Percentiles rank a stretch among this genome's conserved stretches.
Evolutionary conservation across 2,329 filamentous ascomycete genomes (phyloP).

Genomic region (Mariannaea sp.): DNA sequence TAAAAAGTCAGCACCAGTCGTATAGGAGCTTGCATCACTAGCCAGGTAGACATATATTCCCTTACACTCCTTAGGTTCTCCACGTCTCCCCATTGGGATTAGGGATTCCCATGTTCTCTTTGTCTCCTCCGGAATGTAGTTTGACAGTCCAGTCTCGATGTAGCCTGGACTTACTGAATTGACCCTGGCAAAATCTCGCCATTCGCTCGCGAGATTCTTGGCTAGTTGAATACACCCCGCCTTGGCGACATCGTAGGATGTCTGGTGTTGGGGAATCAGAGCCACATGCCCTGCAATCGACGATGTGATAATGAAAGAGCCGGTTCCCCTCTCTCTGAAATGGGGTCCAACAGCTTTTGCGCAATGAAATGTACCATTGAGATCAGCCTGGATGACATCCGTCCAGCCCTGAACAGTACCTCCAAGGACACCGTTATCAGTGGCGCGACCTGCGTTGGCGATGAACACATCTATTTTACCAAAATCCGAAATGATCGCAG

Average conservation of each 20-base stretch:
- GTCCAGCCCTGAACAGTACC: constrained; percentile 3
- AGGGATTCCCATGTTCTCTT: constrained; percentile 75
- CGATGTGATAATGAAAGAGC: constrained; percentile 6
- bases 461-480: constrained; percentile 8
- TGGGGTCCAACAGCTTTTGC: constrained; percentile 2
- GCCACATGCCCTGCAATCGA: constrained; percentile 2
- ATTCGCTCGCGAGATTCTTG: constrained; percentile 9
- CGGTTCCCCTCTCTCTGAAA: constrained; percentile 3
- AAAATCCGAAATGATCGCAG: background rate
- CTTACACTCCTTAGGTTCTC: constrained; percentile 71
- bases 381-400: constrained; percentile 11
- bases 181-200: constrained; percentile 11
- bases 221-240: constrained; percentile 8
- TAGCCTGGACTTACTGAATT: constrained; percentile 14
- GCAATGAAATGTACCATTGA: constrained; percentile 1
- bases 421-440: background rate
- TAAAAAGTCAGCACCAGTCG: constrained; percentile 71
- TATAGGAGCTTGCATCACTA: constrained; percentile 76
- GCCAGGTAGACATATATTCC: constrained; percentile 79
- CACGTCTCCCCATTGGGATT: constrained; percentile 75
- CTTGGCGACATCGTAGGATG: constrained; percentile 8
- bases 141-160: constrained; percentile 62
- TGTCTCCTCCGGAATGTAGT: constrained; percentile 67
- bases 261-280: constrained; percentile 9
- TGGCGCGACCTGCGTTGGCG: constrained; percentile 7